Base-by-base conservation (phyloP, 371 early-diverging fungal genomes). In the Batrachochytrium dendrobatidis region DNA sequence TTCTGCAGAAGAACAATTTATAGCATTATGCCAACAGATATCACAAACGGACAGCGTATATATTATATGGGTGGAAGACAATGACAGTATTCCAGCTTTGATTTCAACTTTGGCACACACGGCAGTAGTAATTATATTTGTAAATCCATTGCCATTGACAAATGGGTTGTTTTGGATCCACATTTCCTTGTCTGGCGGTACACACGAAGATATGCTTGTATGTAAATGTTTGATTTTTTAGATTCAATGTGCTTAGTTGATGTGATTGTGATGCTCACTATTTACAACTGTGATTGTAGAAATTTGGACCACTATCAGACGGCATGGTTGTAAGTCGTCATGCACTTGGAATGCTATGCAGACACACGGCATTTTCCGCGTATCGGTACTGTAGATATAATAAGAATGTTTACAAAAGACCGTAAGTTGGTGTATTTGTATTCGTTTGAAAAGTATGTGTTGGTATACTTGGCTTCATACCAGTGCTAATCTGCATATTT, bases 241-340 rank as follows among this genome's bases (percentile, higher is more conserved):
- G 61, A 51, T 28, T 51, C 22, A 3, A n/a, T 31, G 22, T 5
- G 35, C 25, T 29, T 46, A 49, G 50, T 4, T 34, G 20, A 24
- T n/a, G 34, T 22, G 62, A 12, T 17, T 60, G n/a, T 22, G 39
- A 17, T 33, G 17, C 51, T 53, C 32, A 22, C 33, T 22, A 15
- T 28, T 53, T 24, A 31, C 28, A 26, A 34, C 54, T 1, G 57
- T 54, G 1, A 26, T 18, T 73, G 29, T 56, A 84, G 82, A 75
- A 77, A 25, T 77, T 85, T 64, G 89, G 89, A 4, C 89, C 89
- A 4, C 63, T 89, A 24, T 72, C 76, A 17, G 87, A 89, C 65
- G 87, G 86, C 17, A 84, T 84, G 72, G 69, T 86, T 4, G 81
- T 87, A 2, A 82, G 80, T 55, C 72, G 86, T 12, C 85, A 85